Evolutionary conservation across 73 alveolate species (phyloP).

Genomic region (Tetrahymena borealis): DNA sequence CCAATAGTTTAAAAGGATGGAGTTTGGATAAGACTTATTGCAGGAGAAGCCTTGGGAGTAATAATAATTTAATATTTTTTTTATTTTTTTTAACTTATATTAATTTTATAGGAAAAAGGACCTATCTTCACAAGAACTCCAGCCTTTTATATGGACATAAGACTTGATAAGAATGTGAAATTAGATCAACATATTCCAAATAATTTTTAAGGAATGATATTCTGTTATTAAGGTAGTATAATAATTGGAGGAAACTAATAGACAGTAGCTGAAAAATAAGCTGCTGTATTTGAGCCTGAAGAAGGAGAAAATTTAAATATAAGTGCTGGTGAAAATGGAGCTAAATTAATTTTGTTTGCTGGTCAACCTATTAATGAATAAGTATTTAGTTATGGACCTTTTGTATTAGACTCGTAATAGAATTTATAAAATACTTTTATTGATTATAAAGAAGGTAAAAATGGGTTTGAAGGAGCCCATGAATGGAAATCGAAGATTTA

Average conservation of each 20-base stretch:
- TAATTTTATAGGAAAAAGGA: constrained; percentile 34
- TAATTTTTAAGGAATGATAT: constrained; percentile 60
- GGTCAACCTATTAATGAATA: constrained; percentile 79
- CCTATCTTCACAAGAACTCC: constrained; percentile 86
- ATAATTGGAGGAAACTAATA: constrained; percentile 6
- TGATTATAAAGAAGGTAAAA: constrained; percentile 53
- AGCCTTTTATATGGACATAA: constrained; percentile 60
- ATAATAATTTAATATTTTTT: background rate
- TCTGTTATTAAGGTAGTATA: constrained; percentile 51
- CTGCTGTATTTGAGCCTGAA: constrained; percentile 14
- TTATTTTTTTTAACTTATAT: background rate
- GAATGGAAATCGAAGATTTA: constrained; percentile 60
- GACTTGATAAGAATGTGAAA: constrained; percentile 34
- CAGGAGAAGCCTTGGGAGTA: constrained; percentile 83
- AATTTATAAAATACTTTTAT: constrained; percentile 53
- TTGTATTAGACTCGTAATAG: constrained; percentile 65
- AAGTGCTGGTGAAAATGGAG: background rate
- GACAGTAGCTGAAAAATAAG: constrained; percentile 2
- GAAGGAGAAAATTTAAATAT: constrained; percentile 13
- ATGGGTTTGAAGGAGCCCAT: constrained; percentile 80
- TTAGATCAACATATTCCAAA: constrained; percentile 55
- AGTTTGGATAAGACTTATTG: constrained; percentile 56
- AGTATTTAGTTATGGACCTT: constrained; percentile 59
- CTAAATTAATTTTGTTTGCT: constrained; percentile 57
- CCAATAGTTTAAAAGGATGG: constrained; percentile 52